Evolutionary conservation across 805 yeast species (phyloP), one percentile per base, ranked within the genome.

Genomic region (Ogataea parapolymorpha): DNA sequence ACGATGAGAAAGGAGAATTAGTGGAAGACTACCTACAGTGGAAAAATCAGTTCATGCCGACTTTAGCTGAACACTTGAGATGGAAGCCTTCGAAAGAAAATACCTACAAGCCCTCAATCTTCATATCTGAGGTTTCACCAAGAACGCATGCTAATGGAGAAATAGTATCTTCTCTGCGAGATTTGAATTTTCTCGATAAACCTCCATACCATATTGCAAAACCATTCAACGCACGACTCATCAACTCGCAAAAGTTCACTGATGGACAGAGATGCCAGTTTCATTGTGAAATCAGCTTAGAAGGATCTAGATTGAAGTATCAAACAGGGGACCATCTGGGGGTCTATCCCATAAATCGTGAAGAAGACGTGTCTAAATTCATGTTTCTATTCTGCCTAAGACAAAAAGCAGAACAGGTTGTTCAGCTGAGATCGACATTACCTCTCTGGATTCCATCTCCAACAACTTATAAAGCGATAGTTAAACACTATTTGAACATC

Each of bases 281-380:
- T 35, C 95, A 88, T 59, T 74, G 80, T 41, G 95, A 87, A 59
- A 74, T 91, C 48, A 95, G 86, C 55, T 65, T 85, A 14, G 67
- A 82, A 1, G 75, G 69, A 14, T 74, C 89, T 4, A 79, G 79
- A 53, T 68, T 91, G 55, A 79, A 80, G 51, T 91, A 90, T 63
- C 69, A 86, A 33, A 87, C 97, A 3, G 98, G 98, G 58, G 98
- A 91, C 61, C 97, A 91, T 65, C 67, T 91, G 42, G 97, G 95
- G 13, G 68, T 91, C 35, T 85, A 95, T 85, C 88, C 96, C 22
- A 81, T 85, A 16, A 91, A 91, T 65, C 66, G 86, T 4, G 65
- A 74, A 49, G 82, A 75, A 53, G 80, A 84, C 51, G 81, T 89
- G 23, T 71, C 70, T 8, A 63, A 70, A 31, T 85, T 90, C 55